A percentile compares a stretch with the other conserved stretches of the same genome.
phyloP scores from a whole-genome alignment of 345 rosid species.

The Alliaria petiolata region DNA sequence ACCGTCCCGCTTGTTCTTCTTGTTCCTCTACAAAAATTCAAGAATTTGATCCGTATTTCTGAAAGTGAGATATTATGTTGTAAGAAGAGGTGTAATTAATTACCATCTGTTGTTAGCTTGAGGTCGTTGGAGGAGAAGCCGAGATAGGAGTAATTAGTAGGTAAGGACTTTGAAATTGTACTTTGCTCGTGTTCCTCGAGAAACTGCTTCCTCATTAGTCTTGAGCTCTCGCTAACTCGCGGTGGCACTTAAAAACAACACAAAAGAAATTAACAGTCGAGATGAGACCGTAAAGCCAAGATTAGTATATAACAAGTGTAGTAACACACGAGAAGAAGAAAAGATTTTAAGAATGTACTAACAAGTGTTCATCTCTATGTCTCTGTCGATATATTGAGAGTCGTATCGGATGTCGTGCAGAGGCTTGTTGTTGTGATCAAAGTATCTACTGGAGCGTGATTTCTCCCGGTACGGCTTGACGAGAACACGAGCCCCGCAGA shows the following conservation, averaged over 20 bases:
- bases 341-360: not conserved
- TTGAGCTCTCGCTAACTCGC: slow-evolving; percentile 42
- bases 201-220: slow-evolving; percentile 34
- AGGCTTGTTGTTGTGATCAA: slow-evolving; percentile 44
- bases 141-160: slow-evolving; percentile 35
- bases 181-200: slow-evolving; percentile 21
- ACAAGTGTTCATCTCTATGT: slow-evolving; percentile 56
- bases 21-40: slow-evolving; percentile 7
- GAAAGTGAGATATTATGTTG: too few relatives aligned
- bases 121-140: slow-evolving; percentile 48
- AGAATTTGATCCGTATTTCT: not conserved
- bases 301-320: not conserved
- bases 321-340: not conserved
- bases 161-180: slow-evolving; percentile 38
- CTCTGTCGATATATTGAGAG: slow-evolving; percentile 45
- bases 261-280: not conserved
- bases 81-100: not conserved
- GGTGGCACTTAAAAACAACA: slow-evolving; percentile 35
- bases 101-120: slow-evolving; percentile 50
- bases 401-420: slow-evolving; percentile 39
- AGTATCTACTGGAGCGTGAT: slow-evolving; percentile 63
- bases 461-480: slow-evolving; percentile 95
- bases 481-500: slow-evolving; percentile 82
- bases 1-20: slow-evolving; percentile 47
- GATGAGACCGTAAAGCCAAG: not conserved